Base-by-base conservation (phyloP, 2,329 filamentous ascomycete genomes). In the Lecanosticta acicola region DNA sequence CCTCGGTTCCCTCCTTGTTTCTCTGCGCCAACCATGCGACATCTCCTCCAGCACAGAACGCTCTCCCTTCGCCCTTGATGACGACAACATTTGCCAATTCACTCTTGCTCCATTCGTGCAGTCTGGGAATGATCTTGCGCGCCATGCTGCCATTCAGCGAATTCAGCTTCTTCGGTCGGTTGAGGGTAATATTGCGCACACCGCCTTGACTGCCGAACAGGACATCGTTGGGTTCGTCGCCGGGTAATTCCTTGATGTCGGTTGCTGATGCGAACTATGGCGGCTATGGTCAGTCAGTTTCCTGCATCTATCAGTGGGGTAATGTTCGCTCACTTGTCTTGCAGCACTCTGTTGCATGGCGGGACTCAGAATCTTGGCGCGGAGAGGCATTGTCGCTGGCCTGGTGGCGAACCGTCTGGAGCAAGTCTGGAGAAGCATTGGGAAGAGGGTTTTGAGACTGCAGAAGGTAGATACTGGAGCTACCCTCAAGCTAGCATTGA, bases 71-170 rank as follows among this genome's bases (percentile, higher is more conserved):
- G 51, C 93, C 93, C 69, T 95, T 95, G 67, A 98, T 83, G 56
- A 98, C 79, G 46, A 98, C 73, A 4, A 97, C 81, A 67, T 94
- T 95, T 45, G 93, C 90, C 71, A 98, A 76, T 63, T 95, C 84
- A 20, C 91, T 97, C 70, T 94, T 93, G 62, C 87, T 81, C 90
- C 90, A 98, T 74, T 97, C 91, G 60, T 87, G 76, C 63, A 98
- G 68, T 46, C 93, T 80, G 17, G 91, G 90, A 38, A 89, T 74
- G 59, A 98, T 97, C 73, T 98, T 97, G 60, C 87, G 81, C 53
- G 85, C 86, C 94, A 98, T 98, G 47, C 90, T 96, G 42, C 77
- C 86, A 67, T 94, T 90, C 57, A 98, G 80, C 19, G 91, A 85
- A 71, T 98, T 97, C 66, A 89, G 78, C 73, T 96, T 95, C 64